These are phyloP conservation scores for Hymenoscyphus infarciens DNA, from an alignment of 2,329 filamentous ascomycete species.

Conservation along the genomic window DNA sequence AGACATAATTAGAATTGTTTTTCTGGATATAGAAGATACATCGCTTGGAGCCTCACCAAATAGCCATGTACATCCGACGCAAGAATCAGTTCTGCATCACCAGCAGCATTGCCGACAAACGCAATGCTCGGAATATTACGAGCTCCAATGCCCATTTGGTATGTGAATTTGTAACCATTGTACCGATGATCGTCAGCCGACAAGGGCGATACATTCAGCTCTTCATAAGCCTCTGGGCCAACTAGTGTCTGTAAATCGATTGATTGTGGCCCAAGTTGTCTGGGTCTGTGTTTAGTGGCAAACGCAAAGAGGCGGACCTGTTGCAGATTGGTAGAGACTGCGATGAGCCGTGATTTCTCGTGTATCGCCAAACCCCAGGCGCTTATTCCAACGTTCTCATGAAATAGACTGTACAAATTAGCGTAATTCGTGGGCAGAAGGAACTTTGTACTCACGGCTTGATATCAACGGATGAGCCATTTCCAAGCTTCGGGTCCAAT, in stretches of 20 bases:
- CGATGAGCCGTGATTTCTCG: conserved; percentile 75
- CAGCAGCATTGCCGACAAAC: conserved; percentile 24
- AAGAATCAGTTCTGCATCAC: conserved; percentile 25
- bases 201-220: not conserved
- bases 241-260: not conserved
- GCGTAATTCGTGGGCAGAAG: not conserved
- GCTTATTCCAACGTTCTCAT: conserved; percentile 69
- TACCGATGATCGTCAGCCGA: not conserved
- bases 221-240: not conserved
- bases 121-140: conserved; percentile 33
- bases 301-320: conserved; percentile 54
- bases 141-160: conserved; percentile 14
- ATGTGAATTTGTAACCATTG: conserved; percentile 13
- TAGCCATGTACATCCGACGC: conserved; percentile 30
- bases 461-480: not conserved
- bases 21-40: not conserved
- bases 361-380: conserved; percentile 87
- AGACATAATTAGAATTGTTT: not conserved
- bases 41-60: conserved; percentile 14
- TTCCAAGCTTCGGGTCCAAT: not conserved
- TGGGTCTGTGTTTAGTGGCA: conserved; percentile 27
- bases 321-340: conserved; percentile 73
- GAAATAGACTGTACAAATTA: conserved; percentile 53
- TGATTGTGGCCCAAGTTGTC: not conserved
- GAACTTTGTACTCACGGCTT: conserved; percentile 20